Conservation (phyloP, 495 filamentous ascomycete genomes). For the Pyrenopolyporus hunteri region DNA sequence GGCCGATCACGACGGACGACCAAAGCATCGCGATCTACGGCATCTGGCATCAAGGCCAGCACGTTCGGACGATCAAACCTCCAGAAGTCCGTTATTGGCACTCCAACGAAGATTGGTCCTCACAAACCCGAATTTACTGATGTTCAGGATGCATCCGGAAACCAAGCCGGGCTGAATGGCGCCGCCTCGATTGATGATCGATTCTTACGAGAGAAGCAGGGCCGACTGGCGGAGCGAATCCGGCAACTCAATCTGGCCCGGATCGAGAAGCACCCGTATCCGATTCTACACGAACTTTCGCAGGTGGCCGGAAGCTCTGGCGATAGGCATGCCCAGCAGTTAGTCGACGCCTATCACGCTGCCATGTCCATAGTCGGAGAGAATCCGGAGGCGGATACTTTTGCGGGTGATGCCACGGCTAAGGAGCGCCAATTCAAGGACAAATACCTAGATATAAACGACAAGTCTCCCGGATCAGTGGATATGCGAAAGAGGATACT, state of each 20-base stretch:
- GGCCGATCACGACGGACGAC: conserved; percentile 60
- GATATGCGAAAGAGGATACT: conserved; percentile 75
- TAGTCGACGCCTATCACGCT: conserved; percentile 79
- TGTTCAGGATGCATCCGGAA: conserved; percentile 61
- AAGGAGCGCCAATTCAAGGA: conserved; percentile 77
- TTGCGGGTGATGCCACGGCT: conserved; percentile 60
- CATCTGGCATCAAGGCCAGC: conserved; percentile 57
- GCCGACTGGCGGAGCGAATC: conserved; percentile 75
- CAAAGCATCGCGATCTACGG: conserved; percentile 43
- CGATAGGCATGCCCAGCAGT: conserved; percentile 67
- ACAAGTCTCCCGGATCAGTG: conserved; percentile 64
- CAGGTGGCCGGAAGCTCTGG: conserved; percentile 70
- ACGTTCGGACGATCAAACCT: conserved; percentile 74
- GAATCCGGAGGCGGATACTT: conserved; percentile 57
- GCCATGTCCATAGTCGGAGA: conserved; percentile 77
- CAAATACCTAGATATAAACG: conserved; percentile 73
- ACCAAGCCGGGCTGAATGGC: conserved; percentile 42
- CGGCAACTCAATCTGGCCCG: conserved; percentile 75
- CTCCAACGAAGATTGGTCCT: conserved; percentile 64
- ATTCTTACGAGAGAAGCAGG: conserved; percentile 79
- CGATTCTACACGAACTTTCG: conserved; percentile 74
- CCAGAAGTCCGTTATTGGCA: conserved; percentile 84
- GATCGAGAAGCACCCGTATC: conserved; percentile 66
- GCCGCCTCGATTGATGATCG: conserved; percentile 66
- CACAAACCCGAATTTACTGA: conserved; percentile 70